Evolutionary conservation across 495 filamentous ascomycete species (phyloP).

Genomic region (Daldinia concentrica): DNA sequence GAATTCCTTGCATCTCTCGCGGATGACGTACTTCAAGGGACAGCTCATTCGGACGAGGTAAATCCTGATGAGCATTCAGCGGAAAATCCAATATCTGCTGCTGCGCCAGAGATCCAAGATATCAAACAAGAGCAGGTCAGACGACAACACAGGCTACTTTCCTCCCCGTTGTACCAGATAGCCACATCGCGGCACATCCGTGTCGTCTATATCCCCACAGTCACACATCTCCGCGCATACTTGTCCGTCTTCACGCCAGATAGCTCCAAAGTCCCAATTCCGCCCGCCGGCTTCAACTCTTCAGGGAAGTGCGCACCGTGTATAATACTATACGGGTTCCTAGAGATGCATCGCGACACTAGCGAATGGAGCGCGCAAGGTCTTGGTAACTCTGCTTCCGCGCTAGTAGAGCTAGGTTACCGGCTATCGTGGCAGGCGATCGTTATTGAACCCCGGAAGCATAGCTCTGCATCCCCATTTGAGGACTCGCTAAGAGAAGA

Average conservation of each 20-base stretch:
- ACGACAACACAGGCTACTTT: slow-evolving; percentile 53
- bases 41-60: not conserved
- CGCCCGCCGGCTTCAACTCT: slow-evolving; percentile 30
- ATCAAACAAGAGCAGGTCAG: slow-evolving; percentile 13
- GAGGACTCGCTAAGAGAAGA: slow-evolving; percentile 60
- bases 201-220: slow-evolving; percentile 74
- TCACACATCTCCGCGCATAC: slow-evolving; percentile 81
- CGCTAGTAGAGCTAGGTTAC: slow-evolving; percentile 70
- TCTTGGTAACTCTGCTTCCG: slow-evolving; percentile 72
- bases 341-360: slow-evolving; percentile 74
- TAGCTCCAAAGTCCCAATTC: slow-evolving; percentile 37
- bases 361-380: slow-evolving; percentile 88
- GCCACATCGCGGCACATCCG: slow-evolving; percentile 71
- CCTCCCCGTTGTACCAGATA: slow-evolving; percentile 74
- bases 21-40: slow-evolving; percentile 42
- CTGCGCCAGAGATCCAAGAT: not conserved
- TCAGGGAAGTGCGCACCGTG: slow-evolving; percentile 39
- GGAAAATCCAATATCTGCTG: not conserved
- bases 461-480: slow-evolving; percentile 21
- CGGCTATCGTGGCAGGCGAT: slow-evolving; percentile 49
- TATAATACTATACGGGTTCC: slow-evolving; percentile 71
- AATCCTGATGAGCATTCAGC: not conserved
- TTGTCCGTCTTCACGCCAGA: slow-evolving; percentile 63
- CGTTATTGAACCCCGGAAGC: slow-evolving; percentile 46
- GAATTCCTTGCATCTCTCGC: slow-evolving; percentile 66